These are phyloP conservation scores for Fraxinus americana DNA, from an alignment of 257 asterid genomes.

Conservation along the genomic window DNA sequence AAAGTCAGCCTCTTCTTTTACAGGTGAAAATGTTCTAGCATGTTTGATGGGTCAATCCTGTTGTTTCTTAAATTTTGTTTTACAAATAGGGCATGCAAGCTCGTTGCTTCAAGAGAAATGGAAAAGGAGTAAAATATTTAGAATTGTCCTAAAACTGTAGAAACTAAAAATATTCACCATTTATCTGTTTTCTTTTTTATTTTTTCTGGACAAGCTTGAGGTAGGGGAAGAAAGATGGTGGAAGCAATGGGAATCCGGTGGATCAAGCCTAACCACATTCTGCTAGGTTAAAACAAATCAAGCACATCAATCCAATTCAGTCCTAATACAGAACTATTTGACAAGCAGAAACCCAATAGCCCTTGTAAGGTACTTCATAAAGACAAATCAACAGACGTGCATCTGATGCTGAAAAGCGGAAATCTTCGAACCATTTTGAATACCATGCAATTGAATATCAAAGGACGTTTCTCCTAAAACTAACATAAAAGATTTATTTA, in stretches of 20 bases:
- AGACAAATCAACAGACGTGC: background rate
- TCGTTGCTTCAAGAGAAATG: conserved; percentile 1
- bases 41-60: background rate
- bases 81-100: conserved; percentile 1
- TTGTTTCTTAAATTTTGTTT: background rate
- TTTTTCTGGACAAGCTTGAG: too few species aligned
- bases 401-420: conserved; percentile 15
- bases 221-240: background rate
- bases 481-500: background rate
- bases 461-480: background rate
- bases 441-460: background rate
- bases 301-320: too few species aligned
- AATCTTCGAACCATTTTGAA: background rate
- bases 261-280: background rate
- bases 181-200: background rate
- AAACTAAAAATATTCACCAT: background rate
- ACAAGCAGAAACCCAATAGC: conserved; percentile 5
- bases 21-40: background rate
- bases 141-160: background rate
- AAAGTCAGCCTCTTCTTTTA: too few species aligned
- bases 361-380: background rate
- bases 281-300: conserved; percentile 5
- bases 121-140: background rate
- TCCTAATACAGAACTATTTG: conserved; percentile 2
- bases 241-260: background rate